A percentile compares a stretch with the other conserved stretches of the same genome.
These are phyloP conservation scores for Elsinoe australis DNA, from an alignment of 2,329 filamentous ascomycete genomes.

Conservation along the genomic window DNA sequence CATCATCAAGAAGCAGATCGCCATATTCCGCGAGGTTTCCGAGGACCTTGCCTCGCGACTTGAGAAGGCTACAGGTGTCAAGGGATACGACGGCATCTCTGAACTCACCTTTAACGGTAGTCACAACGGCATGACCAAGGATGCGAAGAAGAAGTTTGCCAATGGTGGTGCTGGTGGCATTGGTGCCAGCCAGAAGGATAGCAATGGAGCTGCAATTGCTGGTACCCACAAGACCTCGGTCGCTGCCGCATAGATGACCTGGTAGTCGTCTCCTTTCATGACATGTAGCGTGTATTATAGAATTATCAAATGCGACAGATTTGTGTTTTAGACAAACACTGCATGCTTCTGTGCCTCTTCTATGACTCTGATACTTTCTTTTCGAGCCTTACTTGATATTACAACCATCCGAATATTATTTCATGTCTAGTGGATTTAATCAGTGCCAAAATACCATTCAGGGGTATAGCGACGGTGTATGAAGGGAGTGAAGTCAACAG, in stretches of 20 bases:
- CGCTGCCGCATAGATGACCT: conserved; percentile 3
- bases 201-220: conserved; percentile 43
- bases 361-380: too few relatives aligned
- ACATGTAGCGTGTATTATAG: neutral
- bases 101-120: conserved; percentile 52
- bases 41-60: conserved; percentile 50
- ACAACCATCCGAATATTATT: too few relatives aligned
- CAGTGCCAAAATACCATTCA: too few relatives aligned
- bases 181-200: conserved; percentile 27
- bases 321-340: too few relatives aligned
- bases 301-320: too few relatives aligned
- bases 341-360: too few relatives aligned
- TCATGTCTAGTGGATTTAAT: too few relatives aligned
- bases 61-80: conserved; percentile 56
- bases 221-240: conserved; percentile 37
- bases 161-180: conserved; percentile 42
- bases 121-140: conserved; percentile 53
- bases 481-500: too few relatives aligned
- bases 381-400: too few relatives aligned
- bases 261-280: too few relatives aligned
- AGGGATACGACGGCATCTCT: conserved; percentile 52
- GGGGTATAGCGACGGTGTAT: too few relatives aligned
- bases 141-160: conserved; percentile 40
- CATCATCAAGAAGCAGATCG: conserved; percentile 57
- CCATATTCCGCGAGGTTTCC: conserved; percentile 57